phyloP scores from a whole-genome alignment of 148 eudicot genomes.

The Cornus florida region DNA sequence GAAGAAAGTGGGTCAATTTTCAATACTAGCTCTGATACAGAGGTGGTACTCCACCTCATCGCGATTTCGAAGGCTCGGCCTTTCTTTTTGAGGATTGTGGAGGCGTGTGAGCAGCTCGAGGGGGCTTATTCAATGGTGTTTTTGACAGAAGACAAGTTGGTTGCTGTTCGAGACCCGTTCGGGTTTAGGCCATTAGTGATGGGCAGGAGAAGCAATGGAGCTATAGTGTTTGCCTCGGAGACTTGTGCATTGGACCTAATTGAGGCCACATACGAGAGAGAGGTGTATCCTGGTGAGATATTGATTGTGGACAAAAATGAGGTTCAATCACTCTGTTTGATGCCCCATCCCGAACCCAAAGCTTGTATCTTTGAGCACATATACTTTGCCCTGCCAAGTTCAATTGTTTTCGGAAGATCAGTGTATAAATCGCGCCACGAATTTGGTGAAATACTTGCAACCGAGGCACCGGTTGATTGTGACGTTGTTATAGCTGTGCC shows the following conservation, averaged over 20 bases:
- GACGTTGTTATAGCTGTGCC: conserved; percentile 95
- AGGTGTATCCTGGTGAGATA: conserved; percentile 81
- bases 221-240: conserved; percentile 84
- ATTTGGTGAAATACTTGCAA: conserved; percentile 65
- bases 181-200: conserved; percentile 92
- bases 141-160: conserved; percentile 70
- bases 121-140: conserved; percentile 94
- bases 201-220: conserved; percentile 88
- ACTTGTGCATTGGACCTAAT: conserved; percentile 89
- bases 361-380: conserved; percentile 88
- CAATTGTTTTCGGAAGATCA: conserved; percentile 74
- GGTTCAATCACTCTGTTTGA: conserved; percentile 47
- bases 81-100: conserved; percentile 43
- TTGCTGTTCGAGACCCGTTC: conserved; percentile 79
- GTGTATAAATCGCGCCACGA: conserved; percentile 60
- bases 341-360: conserved; percentile 67
- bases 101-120: conserved; percentile 53
- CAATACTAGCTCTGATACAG: conserved; percentile 76
- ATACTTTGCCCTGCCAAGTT: conserved; percentile 76
- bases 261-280: conserved; percentile 78
- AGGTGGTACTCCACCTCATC: conserved; percentile 74
- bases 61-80: conserved; percentile 57
- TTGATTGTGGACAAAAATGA: conserved; percentile 82
- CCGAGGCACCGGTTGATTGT: conserved; percentile 70
- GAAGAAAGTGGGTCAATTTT: conserved; percentile 74